Base-by-base conservation (phyloP, 2,329 filamentous ascomycete species). In the Penicillium psychrosexuale region DNA sequence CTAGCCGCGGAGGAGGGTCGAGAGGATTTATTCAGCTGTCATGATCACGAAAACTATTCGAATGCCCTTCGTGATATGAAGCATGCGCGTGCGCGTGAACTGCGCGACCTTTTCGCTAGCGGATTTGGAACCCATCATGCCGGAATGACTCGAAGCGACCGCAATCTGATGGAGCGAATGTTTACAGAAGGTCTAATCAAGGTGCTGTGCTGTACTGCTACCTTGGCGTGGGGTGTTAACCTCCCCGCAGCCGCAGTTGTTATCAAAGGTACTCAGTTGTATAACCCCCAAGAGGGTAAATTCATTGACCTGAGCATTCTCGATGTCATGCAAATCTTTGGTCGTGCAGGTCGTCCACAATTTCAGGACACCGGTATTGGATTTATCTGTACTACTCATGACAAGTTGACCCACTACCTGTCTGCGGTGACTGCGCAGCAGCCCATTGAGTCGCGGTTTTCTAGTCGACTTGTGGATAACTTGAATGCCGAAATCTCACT, bases 361-460 rank as follows among this genome's bases (percentile, higher is more conserved):
- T 99, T 97, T 64, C 92, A 97, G 69, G 94, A 97, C 67, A 94
- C 89, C 34, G 94, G 94, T 79, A 96, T 97, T 63, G 95, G 95
- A 60, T 97, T 97, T 80, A 99, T 99, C 61, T 95, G 91, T 67
- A 99, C 95, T 0, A 96, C 91, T 0, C 88, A 92, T n/a, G 92
- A 97, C 72, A 96, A 92, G 69, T 79, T 99, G 8, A 78, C 88
- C 30, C 93, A 99, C 71, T 99, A 99, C 70, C 79, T 97, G 43
- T 88, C 88, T 38, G 92, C 94, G 2, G 90, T 99, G 2, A 99
- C 94, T 9, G 90, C 96, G 61, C 94, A 99, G 70, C 88, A 96
- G 61, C 94, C 95, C 0, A 99, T 99, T 59, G 94, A 99, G 68
- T 97, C 93, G n/a, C 88, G 87, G 56, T 97, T 99, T 69, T 97